phyloP scores from a whole-genome alignment of 2,329 filamentous ascomycete genomes.

The Verticillium klebahnii region DNA sequence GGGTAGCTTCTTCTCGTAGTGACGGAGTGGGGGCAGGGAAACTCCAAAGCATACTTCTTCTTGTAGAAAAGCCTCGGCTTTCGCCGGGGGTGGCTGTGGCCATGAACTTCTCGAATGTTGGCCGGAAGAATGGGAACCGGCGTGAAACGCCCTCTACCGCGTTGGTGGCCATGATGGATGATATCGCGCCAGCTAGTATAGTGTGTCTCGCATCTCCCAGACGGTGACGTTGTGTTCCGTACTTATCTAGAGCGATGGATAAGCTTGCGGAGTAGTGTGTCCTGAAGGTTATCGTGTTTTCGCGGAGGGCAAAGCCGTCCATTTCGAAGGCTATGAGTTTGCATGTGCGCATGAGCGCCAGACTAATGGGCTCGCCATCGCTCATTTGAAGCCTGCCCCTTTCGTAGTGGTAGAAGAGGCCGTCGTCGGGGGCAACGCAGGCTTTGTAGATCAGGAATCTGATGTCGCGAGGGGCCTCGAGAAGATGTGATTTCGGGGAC shows the following conservation, averaged over 20 bases:
- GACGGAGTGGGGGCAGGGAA: no score
- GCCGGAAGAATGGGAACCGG: no score
- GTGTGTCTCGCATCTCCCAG: no score
- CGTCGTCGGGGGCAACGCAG: background rate
- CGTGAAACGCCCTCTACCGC: no score
- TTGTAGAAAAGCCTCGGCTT: rapidly evolving
- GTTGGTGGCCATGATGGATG: no score
- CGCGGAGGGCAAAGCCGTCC: background rate
- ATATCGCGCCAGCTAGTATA: no score
- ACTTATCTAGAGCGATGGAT: background rate
- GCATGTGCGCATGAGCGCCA: slow-evolving; percentile 3
- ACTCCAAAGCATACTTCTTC: no score
- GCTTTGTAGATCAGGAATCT: slow-evolving; percentile 1
- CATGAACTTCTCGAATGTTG: no score
- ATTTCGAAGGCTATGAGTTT: background rate
- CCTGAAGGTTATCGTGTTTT: slow-evolving; percentile 3
- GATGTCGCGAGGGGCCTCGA: background rate
- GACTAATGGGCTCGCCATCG: background rate
- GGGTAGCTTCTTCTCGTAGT: no score
- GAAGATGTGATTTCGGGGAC: background rate
- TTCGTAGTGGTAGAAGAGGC: background rate
- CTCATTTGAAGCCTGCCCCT: background rate
- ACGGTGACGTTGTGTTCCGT: rapidly evolving
- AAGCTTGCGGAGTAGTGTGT: background rate
- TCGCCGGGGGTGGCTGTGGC: no score